These are phyloP conservation scores for Rhizophora apiculata DNA, from an alignment of 345 rosid genomes.

Conservation along the genomic window DNA sequence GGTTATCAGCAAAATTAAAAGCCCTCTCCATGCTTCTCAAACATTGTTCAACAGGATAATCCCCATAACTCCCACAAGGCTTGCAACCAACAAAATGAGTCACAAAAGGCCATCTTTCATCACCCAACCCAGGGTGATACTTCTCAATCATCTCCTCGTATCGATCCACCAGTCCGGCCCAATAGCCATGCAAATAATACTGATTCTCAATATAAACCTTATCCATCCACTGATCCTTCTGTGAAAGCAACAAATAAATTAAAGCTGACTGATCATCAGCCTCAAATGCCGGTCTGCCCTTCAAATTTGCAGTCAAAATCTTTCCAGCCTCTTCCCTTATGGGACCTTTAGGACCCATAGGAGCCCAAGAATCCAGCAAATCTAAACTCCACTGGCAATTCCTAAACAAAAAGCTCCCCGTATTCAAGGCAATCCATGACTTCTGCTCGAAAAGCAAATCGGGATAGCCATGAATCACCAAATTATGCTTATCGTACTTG, in stretches of 20 bases:
- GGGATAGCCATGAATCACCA: constrained; percentile 91
- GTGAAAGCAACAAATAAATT: constrained; percentile 75
- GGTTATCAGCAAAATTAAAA: constrained; percentile 89
- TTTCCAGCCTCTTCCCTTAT: constrained; percentile 88
- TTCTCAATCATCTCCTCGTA: constrained; percentile 96
- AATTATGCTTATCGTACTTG: constrained; percentile 59
- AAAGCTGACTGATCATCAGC: constrained; percentile 96
- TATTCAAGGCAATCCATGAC: constrained; percentile 93
- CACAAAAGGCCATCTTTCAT: constrained; percentile 95
- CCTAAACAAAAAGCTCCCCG: constrained; percentile 86
- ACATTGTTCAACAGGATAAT: constrained; percentile 87
- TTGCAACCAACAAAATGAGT: constrained; percentile 95
- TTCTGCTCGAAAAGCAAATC: constrained; percentile 82
- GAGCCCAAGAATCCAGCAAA: constrained; percentile 93
- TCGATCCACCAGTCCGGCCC: constrained; percentile 86
- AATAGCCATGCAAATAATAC: constrained; percentile 86
- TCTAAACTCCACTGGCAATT: constrained; percentile 95
- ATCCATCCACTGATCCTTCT: constrained; percentile 81
- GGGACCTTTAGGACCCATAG: constrained; percentile 88
- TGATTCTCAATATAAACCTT: constrained; percentile 87
- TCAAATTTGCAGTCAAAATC: constrained; percentile 74
- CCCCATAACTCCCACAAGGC: constrained; percentile 96
- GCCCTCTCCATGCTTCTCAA: constrained; percentile 94
- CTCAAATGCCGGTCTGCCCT: constrained; percentile 86
- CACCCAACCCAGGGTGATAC: constrained; percentile 91